Evolutionary conservation across 495 filamentous ascomycete species (phyloP).

Genomic region (Patellaria atrata): DNA sequence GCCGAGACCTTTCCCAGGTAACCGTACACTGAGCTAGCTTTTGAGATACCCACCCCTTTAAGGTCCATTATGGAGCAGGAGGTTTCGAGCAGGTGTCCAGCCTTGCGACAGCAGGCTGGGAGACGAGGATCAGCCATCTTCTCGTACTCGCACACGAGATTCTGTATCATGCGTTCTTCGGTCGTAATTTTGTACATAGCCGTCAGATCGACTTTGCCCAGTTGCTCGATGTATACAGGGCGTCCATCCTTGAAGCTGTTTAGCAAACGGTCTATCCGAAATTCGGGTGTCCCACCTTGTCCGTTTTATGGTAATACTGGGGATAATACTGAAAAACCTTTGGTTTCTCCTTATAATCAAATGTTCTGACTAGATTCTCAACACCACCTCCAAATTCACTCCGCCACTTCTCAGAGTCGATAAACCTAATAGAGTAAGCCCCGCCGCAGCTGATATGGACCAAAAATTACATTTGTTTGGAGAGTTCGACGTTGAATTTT

Average conservation of each 20-base stretch:
- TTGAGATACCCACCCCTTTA: conserved; percentile 78
- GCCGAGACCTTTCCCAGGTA: conserved; percentile 53
- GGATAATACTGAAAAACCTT: conserved; percentile 87
- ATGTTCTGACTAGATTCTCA: conserved; percentile 66
- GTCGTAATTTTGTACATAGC: conserved; percentile 91
- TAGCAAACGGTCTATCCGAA: neutral
- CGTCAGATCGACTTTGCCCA: conserved; percentile 80
- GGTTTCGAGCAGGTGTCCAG: conserved; percentile 80
- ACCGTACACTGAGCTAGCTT: conserved; percentile 58
- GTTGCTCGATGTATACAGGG: conserved; percentile 91
- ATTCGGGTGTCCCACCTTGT: conserved; percentile 50
- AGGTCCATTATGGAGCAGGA: conserved; percentile 96
- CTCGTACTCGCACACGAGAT: conserved; percentile 94
- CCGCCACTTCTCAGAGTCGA: conserved; percentile 82
- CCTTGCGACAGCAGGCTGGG: conserved; percentile 89
- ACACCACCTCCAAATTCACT: conserved; percentile 57
- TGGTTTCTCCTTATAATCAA: conserved; percentile 79
- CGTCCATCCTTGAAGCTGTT: conserved; percentile 60
- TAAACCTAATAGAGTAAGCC: conserved; percentile 70
- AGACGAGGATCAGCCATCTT: conserved; percentile 83
- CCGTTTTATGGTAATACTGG: conserved; percentile 98
- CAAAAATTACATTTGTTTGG: conserved; percentile 64
- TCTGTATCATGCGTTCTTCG: conserved; percentile 82
- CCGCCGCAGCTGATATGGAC: conserved; percentile 5
- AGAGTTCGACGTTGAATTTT: conserved; percentile 75